phyloP scores from a whole-genome alignment of 2,329 filamentous ascomycete species.

The Lachnellula arida region DNA sequence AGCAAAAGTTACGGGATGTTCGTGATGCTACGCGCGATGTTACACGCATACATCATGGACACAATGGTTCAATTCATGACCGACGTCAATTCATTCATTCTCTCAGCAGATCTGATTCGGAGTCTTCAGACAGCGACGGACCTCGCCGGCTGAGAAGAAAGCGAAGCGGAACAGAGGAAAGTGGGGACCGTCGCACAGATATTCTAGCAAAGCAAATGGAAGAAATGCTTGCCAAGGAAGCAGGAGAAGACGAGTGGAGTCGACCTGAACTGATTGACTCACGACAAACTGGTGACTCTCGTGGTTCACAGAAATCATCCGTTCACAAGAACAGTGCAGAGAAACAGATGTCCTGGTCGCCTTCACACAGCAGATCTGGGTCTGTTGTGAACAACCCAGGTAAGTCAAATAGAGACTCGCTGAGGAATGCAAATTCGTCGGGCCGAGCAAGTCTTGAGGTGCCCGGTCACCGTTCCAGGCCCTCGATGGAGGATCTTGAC shows the following conservation, averaged over 20 bases:
- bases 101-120: slow-evolving; percentile 52
- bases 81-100: slow-evolving; percentile 50
- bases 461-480: slow-evolving; percentile 34
- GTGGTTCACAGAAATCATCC: slow-evolving; percentile 13
- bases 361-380: slow-evolving; percentile 19
- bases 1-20: slow-evolving; percentile 55
- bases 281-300: slow-evolving; percentile 9
- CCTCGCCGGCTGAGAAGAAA: slow-evolving; percentile 33
- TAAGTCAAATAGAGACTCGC: slow-evolving; percentile 15
- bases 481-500: slow-evolving; percentile 40
- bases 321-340: slow-evolving; percentile 7
- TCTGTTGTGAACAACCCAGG: slow-evolving; percentile 18
- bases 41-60: slow-evolving; percentile 50
- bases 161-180: slow-evolving; percentile 40
- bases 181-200: slow-evolving; percentile 45
- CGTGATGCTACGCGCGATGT: slow-evolving; percentile 39
- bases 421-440: slow-evolving; percentile 16
- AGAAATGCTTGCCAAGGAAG: slow-evolving; percentile 54
- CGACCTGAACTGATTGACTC: slow-evolving; percentile 12
- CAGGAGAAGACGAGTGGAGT: slow-evolving; percentile 28
- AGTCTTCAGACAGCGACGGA: slow-evolving; percentile 54
- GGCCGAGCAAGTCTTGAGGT: slow-evolving; percentile 44
- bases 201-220: slow-evolving; percentile 58
- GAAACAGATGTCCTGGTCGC: not conserved
- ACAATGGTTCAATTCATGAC: slow-evolving; percentile 47